These are phyloP conservation scores for Bruguiera hainesii DNA, from an alignment of 441 rosid genomes.

Conservation along the genomic window DNA sequence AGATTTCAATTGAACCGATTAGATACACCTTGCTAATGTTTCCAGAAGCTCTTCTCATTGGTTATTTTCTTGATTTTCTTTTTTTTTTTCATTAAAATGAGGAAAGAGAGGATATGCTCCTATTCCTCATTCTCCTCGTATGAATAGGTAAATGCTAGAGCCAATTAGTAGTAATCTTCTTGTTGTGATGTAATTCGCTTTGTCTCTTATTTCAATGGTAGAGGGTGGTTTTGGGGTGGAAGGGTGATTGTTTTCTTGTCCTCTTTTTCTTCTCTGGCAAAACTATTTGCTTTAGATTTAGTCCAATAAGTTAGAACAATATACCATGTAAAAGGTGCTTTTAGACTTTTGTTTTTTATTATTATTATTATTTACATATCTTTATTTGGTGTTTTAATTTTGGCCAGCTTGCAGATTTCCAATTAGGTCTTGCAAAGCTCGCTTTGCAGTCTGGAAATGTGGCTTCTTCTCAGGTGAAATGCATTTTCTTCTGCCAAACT, in stretches of 20 bases:
- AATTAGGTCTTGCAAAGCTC: slow-evolving; percentile 84
- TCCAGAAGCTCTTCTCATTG: too few relatives aligned
- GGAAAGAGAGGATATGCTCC: too few relatives aligned
- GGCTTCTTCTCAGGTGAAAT: slow-evolving; percentile 72
- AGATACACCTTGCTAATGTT: too few relatives aligned
- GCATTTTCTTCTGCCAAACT: background rate
- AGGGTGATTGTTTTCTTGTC: background rate
- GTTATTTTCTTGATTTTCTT: too few relatives aligned
- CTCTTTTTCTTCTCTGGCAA: background rate
- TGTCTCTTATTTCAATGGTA: too few relatives aligned
- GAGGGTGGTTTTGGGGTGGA: background rate
- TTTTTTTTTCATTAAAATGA: too few relatives aligned
- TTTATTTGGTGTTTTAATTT: slow-evolving; percentile 19
- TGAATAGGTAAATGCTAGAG: too few relatives aligned
- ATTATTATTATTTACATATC: background rate
- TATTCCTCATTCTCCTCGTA: too few relatives aligned
- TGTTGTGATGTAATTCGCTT: too few relatives aligned
- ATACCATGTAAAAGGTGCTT: background rate
- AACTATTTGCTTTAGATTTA: background rate
- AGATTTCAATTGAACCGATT: slow-evolving; percentile 12
- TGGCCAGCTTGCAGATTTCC: slow-evolving; percentile 86
- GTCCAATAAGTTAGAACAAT: background rate
- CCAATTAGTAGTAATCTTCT: too few relatives aligned
- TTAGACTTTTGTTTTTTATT: background rate
- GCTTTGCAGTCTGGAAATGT: slow-evolving; percentile 67